These are phyloP conservation scores for Paraconiothyrium sp. DNA, from an alignment of 2,329 filamentous ascomycete species.

Conservation along the genomic window DNA sequence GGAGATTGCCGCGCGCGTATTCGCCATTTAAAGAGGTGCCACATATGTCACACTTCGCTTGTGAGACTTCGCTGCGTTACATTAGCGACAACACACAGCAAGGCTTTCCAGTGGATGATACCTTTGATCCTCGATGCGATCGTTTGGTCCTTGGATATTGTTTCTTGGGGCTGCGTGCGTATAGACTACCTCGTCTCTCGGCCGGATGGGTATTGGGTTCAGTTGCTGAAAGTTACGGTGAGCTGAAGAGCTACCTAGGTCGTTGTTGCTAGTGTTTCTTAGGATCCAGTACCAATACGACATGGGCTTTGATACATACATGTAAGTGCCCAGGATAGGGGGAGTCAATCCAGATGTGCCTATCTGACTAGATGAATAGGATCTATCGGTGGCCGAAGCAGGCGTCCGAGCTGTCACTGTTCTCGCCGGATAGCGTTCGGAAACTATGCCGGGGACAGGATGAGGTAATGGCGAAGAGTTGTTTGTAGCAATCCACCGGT, in stretches of 20 bases:
- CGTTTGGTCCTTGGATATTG: not conserved
- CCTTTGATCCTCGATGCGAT: not conserved
- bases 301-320: not conserved
- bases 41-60: not conserved
- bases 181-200: not conserved
- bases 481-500: not conserved
- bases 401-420: not conserved
- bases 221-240: not conserved
- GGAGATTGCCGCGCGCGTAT: slow-evolving; percentile 14
- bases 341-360: not conserved
- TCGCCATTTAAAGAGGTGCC: slow-evolving; percentile 3
- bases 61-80: not conserved
- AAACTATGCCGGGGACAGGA: not conserved
- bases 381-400: not conserved
- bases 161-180: not conserved
- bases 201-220: not conserved
- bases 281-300: not conserved
- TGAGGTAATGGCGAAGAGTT: not conserved
- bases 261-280: not conserved
- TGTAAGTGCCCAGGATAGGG: not conserved
- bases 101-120: not conserved
- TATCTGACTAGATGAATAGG: not conserved
- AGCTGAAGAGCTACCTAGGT: not conserved
- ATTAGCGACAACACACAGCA: not conserved
- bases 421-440: not conserved